Base-by-base conservation (phyloP, 2,329 filamentous ascomycete genomes). In the Fusarium azukiicola region DNA sequence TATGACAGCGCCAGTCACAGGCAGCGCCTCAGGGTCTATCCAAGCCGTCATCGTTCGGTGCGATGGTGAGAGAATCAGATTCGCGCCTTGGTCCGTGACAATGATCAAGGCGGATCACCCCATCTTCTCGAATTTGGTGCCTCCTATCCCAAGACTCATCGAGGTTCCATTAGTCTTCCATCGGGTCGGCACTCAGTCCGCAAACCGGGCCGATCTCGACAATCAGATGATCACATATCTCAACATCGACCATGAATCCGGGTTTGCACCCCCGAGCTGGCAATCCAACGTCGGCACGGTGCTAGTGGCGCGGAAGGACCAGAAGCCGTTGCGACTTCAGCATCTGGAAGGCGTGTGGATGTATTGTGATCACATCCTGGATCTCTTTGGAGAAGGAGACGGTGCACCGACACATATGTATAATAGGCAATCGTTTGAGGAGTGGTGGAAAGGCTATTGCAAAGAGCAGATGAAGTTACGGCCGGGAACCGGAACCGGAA, bases 141-240 rank as follows among this genome's bases (percentile, higher is more conserved):
- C 73, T 49, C 44, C 69, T 14, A 50, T 73, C 27, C 50, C 66
- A 11, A 8, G 21, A 11, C 69, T 71, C n/a, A 69, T 74, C 52
- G 64, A 67, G 21, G 27, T 74, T 16, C 73, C 73, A 16, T 46
- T 74, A 19, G 69, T 74, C 27, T 27, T 71, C 38, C 52, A 74
- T 42, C 54, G 64, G 19, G 73, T 67, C 10, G 73, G 73, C 61
- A 74, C 68, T 46, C 46, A 68, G 27, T 68, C 72, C 4, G 23
- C 72, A 21, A 69, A 70, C 49, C 58, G 58, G 17, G 69, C 73
- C 69, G 58, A 70, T 27, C 73, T 75, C 47, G 66, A 72, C 38
- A 75, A 75, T 61, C 42, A 74, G 23, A 66, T 72, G 21, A 21
- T 49, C 46, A 74, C 64, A 23, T 74, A 74, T 68, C 52, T 75